Base-by-base conservation (phyloP, 2,329 filamentous ascomycete species). In the Paraphoma chrysanthemicola region DNA sequence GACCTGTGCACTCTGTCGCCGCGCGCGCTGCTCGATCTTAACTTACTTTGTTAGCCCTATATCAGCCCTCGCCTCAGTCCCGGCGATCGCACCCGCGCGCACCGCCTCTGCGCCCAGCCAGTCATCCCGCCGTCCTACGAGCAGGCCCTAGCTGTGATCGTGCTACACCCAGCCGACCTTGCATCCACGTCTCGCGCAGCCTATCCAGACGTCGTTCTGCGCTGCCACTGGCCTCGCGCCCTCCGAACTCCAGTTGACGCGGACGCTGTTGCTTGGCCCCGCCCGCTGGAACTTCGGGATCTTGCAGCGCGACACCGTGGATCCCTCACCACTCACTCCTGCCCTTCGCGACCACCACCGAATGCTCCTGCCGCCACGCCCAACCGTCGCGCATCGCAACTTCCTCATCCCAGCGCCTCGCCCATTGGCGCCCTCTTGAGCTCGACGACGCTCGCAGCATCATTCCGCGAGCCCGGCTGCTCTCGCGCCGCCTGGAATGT, bases 401-500 rank as follows among this genome's bases (percentile, higher is more conserved):
- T 46, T 48, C 57, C 46, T 50, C 60, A 54, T 56, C 60, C 58
- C 62, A 14, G 33, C 51, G 47, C 53, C 46, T 54, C 56, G 41
- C 57, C 67, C 45, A 69, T 73, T 70, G 67, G 66, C 57, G 66
- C 51, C 51, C 44, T 33, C 53, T 50, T 48, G 59, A 59, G 49
- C 57, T 56, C 53, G 57, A 57, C 54, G 53, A 54, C 51, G 55
- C 61, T 57, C 55, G 62, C 59, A 56, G 51, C 48, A 57, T 54
- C 64, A 60, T 67, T 61, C 57, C 65, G 67, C 64, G 62, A 68
- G 64, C 69, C 63, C 67, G 71, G 67, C 66, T 62, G 69, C 69
- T 71, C 59, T 64, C 64, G 72, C 70, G 69, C 65, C 73, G 69
- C 62, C 67, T 72, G 72, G 70, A 68, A 78, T 78, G 75, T 78